Percentiles rank a stretch among this genome's conserved stretches.
These are phyloP conservation scores for Lasiodiplodia citricola DNA, from an alignment of 2,329 filamentous ascomycete genomes.

Conservation along the genomic window DNA sequence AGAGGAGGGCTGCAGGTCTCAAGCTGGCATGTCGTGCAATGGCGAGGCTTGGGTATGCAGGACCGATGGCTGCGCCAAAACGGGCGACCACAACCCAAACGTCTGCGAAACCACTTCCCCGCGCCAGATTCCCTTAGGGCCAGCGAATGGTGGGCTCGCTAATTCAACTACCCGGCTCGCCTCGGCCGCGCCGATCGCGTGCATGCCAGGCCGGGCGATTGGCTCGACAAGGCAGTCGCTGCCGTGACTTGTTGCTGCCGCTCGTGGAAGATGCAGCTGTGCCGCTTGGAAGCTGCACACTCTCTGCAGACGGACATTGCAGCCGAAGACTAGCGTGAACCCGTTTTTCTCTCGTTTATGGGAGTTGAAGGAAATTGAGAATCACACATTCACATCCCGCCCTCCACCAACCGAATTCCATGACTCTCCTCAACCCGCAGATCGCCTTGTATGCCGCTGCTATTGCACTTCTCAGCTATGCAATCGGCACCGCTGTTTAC, in stretches of 20 bases:
- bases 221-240: not conserved
- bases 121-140: not conserved
- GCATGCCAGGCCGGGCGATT: not conserved
- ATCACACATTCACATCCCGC: too few relatives aligned
- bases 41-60: not conserved
- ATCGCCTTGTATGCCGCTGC: not conserved
- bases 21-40: not conserved
- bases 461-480: not conserved
- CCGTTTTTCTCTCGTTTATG: too few relatives aligned
- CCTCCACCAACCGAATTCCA: not conserved
- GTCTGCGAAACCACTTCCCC: not conserved
- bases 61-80: too few relatives aligned
- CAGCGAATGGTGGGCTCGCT: not conserved
- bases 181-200: not conserved
- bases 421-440: not conserved
- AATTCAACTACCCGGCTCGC: too few relatives aligned
- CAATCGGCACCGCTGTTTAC: constrained; percentile 13
- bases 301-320: not conserved
- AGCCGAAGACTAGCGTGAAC: too few relatives aligned
- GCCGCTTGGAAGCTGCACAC: not conserved
- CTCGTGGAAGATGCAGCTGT: not conserved
- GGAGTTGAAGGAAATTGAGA: too few relatives aligned
- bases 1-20: not conserved
- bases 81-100: too few relatives aligned
- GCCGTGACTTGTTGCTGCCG: not conserved